A percentile compares a stretch with the other conserved stretches of the same genome.
Evolutionary conservation across 2,329 filamentous ascomycete genomes (phyloP).

Genomic region (Alternaria novae-zelandiae): DNA sequence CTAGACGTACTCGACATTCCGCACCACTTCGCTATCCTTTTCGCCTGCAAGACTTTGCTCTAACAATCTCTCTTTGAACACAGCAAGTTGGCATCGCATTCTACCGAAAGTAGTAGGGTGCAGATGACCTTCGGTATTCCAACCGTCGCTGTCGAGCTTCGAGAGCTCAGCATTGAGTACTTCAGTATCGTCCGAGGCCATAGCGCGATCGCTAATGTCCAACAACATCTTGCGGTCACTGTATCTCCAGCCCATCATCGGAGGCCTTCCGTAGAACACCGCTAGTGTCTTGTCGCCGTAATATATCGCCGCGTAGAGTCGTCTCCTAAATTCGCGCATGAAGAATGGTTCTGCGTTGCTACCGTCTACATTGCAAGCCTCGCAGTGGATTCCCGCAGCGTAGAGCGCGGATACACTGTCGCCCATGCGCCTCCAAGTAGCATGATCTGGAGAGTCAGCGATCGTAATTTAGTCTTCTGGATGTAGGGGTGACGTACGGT

Average conservation of each 20-base stretch:
- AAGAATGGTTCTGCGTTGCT: conserved; percentile 34
- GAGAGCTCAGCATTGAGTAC: conserved; percentile 34
- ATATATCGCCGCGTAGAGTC: conserved; percentile 38
- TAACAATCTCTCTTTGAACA: conserved; percentile 41
- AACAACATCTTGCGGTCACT: conserved; percentile 40
- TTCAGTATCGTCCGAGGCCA: conserved; percentile 31
- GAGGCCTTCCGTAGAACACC: conserved; percentile 45
- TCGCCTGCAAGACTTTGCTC: conserved; percentile 43
- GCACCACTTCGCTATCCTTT: conserved; percentile 34
- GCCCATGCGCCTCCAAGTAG: conserved; percentile 42
- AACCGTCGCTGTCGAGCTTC: conserved; percentile 38
- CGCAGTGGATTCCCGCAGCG: conserved; percentile 45
- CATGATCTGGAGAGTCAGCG: conserved; percentile 37
- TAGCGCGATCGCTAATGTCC: conserved; percentile 39
- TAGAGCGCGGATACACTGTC: conserved; percentile 38
- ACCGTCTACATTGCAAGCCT: conserved; percentile 32
- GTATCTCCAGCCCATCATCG: conserved; percentile 44
- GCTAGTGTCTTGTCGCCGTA: conserved; percentile 43
- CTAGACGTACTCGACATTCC: conserved; percentile 38
- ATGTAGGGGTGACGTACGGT: conserved; percentile 28
- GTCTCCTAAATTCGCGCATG: conserved; percentile 38
- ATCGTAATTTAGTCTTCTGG: background rate
- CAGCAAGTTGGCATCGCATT: conserved; percentile 32
- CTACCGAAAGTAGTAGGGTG: conserved; percentile 36
- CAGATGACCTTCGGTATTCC: conserved; percentile 39